Evolutionary conservation across 345 rosid genomes (phyloP).

Genomic region (Mangifera indica): DNA sequence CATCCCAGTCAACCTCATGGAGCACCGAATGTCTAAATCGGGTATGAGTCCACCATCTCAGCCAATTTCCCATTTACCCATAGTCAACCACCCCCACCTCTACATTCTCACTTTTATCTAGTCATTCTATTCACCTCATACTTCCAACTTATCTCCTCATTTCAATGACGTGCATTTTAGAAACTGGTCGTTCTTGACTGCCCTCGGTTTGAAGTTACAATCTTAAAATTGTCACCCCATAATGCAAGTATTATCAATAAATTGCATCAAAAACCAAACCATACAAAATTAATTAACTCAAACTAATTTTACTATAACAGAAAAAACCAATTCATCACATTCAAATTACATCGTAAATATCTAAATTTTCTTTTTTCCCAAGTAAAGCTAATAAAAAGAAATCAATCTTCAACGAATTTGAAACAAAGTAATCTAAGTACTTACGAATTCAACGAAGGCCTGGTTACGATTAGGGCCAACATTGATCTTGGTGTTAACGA

Average conservation of each 20-base stretch:
- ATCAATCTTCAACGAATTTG: neutral
- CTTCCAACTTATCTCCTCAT: neutral
- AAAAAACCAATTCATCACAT: neutral
- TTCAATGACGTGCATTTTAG: neutral
- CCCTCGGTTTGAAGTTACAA: neutral
- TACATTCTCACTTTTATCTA: neutral
- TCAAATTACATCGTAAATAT: neutral
- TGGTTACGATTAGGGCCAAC: constrained; percentile 95
- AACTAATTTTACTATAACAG: neutral
- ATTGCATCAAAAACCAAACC: neutral
- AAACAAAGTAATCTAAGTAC: constrained; percentile 8
- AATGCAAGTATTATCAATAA: neutral
- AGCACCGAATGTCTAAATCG: too few species aligned
- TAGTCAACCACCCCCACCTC: neutral
- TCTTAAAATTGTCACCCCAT: neutral
- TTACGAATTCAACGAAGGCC: constrained; percentile 92
- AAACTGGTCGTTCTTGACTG: neutral
- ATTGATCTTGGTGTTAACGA: constrained; percentile 88
- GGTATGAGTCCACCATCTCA: too few species aligned
- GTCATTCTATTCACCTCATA: neutral
- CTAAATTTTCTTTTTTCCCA: neutral
- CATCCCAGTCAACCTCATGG: neutral
- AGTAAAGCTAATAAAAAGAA: neutral
- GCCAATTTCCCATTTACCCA: neutral
- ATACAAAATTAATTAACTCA: neutral